These are phyloP conservation scores for Datisca glomerata DNA, from an alignment of 306 rosid species.

Conservation along the genomic window DNA sequence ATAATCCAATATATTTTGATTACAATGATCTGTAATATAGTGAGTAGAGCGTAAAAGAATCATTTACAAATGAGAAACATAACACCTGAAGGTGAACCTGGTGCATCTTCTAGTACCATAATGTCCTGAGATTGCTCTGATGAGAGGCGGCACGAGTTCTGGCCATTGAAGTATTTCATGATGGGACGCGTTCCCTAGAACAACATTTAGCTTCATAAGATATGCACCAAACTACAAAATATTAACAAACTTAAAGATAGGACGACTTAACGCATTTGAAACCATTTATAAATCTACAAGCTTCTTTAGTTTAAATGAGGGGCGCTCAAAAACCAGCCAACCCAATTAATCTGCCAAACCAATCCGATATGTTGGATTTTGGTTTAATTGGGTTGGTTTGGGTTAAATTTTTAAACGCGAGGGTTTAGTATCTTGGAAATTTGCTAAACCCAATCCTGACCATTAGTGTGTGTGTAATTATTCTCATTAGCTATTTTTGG, in stretches of 20 bases:
- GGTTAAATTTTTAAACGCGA: too few relatives aligned
- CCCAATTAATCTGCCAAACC: too few relatives aligned
- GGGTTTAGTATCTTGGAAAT: too few relatives aligned
- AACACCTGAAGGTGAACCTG: conserved; percentile 53
- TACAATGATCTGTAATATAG: too few relatives aligned
- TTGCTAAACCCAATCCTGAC: too few relatives aligned
- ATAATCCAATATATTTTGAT: too few relatives aligned
- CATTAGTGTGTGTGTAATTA: too few relatives aligned
- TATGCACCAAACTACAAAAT: background rate
- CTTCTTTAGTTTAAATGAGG: background rate
- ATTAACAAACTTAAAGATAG: too few relatives aligned
- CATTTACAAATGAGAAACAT: conserved; percentile 9
- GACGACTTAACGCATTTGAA: background rate
- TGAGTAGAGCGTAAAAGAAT: background rate
- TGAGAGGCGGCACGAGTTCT: conserved; percentile 22
- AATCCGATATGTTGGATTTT: too few relatives aligned
- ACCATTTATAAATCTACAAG: background rate
- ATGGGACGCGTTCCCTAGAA: conserved; percentile 74
- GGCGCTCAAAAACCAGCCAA: too few relatives aligned
- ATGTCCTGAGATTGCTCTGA: conserved; percentile 28
- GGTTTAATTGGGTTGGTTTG: too few relatives aligned
- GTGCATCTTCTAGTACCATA: conserved; percentile 33
- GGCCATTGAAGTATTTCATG: conserved; percentile 62
- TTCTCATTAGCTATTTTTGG: too few relatives aligned
- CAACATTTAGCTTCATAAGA: conserved; percentile 11